These are phyloP conservation scores for Fusarium humuli DNA, from an alignment of 2,329 filamentous ascomycete species.

Conservation along the genomic window DNA sequence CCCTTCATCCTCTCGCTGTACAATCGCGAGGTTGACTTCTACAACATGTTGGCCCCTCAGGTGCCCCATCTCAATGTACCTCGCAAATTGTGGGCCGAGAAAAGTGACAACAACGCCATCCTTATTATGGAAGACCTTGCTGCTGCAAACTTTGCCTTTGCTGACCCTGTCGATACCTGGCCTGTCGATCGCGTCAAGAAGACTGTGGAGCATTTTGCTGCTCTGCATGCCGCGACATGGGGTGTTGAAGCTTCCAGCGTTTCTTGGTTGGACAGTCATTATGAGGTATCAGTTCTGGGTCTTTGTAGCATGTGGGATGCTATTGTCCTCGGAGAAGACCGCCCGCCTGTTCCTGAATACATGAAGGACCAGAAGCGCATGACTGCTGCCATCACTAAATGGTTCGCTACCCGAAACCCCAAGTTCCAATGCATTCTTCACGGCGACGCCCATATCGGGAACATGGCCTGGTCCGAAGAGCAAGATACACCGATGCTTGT, in stretches of 20 bases:
- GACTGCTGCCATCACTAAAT: constrained; percentile 6
- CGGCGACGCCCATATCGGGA: background rate
- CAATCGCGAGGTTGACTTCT: constrained; percentile 22
- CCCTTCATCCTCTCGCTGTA: constrained; percentile 24
- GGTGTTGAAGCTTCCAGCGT: constrained; percentile 6
- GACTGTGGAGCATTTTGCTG: constrained; percentile 21
- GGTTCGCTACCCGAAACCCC: constrained; percentile 2
- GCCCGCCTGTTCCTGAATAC: background rate
- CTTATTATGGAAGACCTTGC: constrained; percentile 21
- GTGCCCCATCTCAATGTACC: constrained; percentile 26
- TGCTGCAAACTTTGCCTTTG: constrained; percentile 11
- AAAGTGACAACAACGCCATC: constrained; percentile 14
- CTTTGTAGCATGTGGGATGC: constrained; percentile 10
- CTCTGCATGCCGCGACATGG: constrained; percentile 22
- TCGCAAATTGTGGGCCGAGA: constrained; percentile 17
- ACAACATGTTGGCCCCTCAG: constrained; percentile 13
- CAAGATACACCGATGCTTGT: background rate
- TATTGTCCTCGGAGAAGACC: constrained; percentile 1
- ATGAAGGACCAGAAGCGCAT: constrained; percentile 5
- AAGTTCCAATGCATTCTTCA: constrained; percentile 8
- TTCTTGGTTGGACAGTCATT: constrained; percentile 17
- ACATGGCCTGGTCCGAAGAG: constrained; percentile 11
- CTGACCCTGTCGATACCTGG: constrained; percentile 22
- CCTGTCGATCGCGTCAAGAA: constrained; percentile 18
- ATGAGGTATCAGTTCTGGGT: constrained; percentile 14